Percentiles rank a stretch among this genome's conserved stretches.
Conservation (phyloP, 2,329 filamentous ascomycete species). For the Colletotrichum cuscutae region DNA sequence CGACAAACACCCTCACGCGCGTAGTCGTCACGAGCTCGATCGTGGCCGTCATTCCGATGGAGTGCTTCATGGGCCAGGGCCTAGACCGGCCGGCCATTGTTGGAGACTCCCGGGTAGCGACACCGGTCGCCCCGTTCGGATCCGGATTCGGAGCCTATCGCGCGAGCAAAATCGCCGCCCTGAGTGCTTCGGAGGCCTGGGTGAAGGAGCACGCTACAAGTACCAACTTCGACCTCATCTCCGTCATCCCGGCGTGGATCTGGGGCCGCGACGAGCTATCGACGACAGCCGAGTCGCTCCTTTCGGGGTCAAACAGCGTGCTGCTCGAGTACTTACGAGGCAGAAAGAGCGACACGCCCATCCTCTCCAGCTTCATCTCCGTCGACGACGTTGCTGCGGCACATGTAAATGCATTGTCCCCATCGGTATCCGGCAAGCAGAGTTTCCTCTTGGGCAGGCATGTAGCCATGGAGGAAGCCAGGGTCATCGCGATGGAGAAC, state of each 20-base stretch:
- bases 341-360: constrained; percentile 32
- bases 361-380: constrained; percentile 45
- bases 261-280: constrained; percentile 48
- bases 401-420: constrained; percentile 48
- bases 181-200: constrained; percentile 46
- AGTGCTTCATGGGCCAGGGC: neutral
- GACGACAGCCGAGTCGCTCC: constrained; percentile 39
- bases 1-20: constrained; percentile 43
- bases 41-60: constrained; percentile 33
- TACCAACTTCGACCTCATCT: constrained; percentile 48
- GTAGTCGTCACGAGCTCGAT: constrained; percentile 55
- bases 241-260: constrained; percentile 48
- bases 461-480: constrained; percentile 9
- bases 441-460: constrained; percentile 3
- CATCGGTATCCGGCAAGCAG: constrained; percentile 42
- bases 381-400: constrained; percentile 49
- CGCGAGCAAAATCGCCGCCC: constrained; percentile 47
- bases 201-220: constrained; percentile 44
- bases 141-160: constrained; percentile 45
- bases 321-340: constrained; percentile 47
- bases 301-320: constrained; percentile 44
- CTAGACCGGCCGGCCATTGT: neutral
- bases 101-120: constrained; percentile 11
- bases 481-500: neutral
- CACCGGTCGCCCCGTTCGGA: constrained; percentile 40